These are phyloP conservation scores for Phylloporus sp. DNA, from an alignment of 768 basidiomycete species.

Conservation along the genomic window DNA sequence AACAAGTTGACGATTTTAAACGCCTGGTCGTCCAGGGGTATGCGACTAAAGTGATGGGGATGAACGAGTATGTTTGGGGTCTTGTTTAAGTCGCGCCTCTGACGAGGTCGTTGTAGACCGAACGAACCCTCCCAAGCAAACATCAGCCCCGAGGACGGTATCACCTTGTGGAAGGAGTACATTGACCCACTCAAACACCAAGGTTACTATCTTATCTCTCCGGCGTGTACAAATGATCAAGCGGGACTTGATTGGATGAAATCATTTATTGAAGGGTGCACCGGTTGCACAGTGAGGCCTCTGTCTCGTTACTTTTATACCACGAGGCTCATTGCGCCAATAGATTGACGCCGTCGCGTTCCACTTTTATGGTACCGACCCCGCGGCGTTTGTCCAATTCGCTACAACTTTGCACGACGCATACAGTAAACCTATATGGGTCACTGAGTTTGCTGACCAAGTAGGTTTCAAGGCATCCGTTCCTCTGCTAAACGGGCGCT, in stretches of 20 bases:
- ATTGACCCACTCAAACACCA: slow-evolving; percentile 55
- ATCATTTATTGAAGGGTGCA: slow-evolving; percentile 51
- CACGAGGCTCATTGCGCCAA: not conserved
- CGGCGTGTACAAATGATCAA: slow-evolving; percentile 65
- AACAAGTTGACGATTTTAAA: slow-evolving; percentile 47
- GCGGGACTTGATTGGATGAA: slow-evolving; percentile 65
- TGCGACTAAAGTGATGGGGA: slow-evolving; percentile 54
- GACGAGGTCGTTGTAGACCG: slow-evolving; percentile 45
- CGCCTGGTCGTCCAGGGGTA: slow-evolving; percentile 47
- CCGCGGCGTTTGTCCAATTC: slow-evolving; percentile 49
- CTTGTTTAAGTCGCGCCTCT: not conserved
- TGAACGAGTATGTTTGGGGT: slow-evolving; percentile 66
- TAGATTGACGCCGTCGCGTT: slow-evolving; percentile 60
- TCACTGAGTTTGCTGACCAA: slow-evolving; percentile 74
- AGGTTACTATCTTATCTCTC: slow-evolving; percentile 63
- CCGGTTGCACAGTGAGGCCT: slow-evolving; percentile 47
- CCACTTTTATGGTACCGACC: slow-evolving; percentile 67
- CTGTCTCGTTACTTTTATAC: not conserved
- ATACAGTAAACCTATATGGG: slow-evolving; percentile 47
- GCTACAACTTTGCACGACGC: slow-evolving; percentile 45
- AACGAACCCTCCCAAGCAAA: slow-evolving; percentile 64
- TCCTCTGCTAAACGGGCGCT: not conserved
- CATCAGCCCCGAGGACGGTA: slow-evolving; percentile 52
- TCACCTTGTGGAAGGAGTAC: slow-evolving; percentile 58
- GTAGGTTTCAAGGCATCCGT: slow-evolving; percentile 26